phyloP scores from a whole-genome alignment of 2,329 filamentous ascomycete genomes.

The Fusarium clavum region DNA sequence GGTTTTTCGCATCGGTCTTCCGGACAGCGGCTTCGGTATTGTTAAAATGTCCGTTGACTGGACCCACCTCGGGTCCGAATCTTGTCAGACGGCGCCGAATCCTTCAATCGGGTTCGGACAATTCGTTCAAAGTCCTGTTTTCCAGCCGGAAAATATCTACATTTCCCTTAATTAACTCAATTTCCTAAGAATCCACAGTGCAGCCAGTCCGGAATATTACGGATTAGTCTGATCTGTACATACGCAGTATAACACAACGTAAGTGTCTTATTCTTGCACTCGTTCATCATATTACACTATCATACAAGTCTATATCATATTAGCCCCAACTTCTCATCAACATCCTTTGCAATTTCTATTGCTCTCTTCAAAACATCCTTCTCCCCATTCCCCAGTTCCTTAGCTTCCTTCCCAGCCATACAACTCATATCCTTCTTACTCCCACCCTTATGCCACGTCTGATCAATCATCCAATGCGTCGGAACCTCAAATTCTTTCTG shows the following conservation, averaged over 20 bases:
- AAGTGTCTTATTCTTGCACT: background rate
- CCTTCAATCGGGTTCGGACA: background rate
- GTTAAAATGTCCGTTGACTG: background rate
- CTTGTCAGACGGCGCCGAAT: background rate
- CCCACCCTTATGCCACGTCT: conserved; percentile 51
- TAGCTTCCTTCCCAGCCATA: conserved; percentile 47
- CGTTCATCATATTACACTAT: background rate
- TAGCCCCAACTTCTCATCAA: conserved; percentile 20
- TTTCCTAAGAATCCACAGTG: too few species aligned
- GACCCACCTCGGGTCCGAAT: background rate
- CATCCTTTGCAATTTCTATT: conserved; percentile 25
- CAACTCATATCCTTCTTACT: conserved; percentile 53
- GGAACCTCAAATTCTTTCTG: conserved; percentile 51
- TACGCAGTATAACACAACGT: accelerated
- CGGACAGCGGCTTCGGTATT: background rate
- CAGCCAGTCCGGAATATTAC: background rate
- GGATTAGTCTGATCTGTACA: accelerated
- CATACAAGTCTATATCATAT: conserved; percentile 4
- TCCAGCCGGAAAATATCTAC: too few species aligned
- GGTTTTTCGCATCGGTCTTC: background rate
- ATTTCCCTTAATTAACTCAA: too few species aligned
- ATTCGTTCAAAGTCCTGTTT: background rate
- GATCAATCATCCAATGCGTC: conserved; percentile 56
- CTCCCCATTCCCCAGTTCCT: conserved; percentile 10
- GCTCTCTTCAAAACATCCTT: conserved; percentile 5